Base-by-base conservation (phyloP, 768 basidiomycete genomes). In the Hericium rajendrae region DNA sequence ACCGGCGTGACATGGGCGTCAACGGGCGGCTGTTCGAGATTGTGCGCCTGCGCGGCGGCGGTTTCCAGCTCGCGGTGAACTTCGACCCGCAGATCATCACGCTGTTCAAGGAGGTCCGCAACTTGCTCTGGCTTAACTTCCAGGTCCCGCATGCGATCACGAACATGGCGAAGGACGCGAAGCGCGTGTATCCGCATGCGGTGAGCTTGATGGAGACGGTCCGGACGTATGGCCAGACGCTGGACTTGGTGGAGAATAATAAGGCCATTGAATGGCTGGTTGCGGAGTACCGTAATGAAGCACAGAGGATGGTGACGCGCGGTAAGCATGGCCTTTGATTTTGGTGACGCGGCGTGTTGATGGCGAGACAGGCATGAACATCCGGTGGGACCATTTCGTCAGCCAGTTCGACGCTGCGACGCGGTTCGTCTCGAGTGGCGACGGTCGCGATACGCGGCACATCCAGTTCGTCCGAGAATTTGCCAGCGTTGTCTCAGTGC, bases 61-160 rank as follows among this genome's bases (percentile, higher is more conserved):
- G 78, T 13, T 91, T 82, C 71, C 90, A 94, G 71, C 80, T 99
- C 2, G 88, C 88, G 8, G 94, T 98, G 62, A 97, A 98, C 70
- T 98, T 98, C 67, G 97, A 99, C 70, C 91, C 94, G 3, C 95
- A 98, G 72, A 93, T 95, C 62, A 97, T 99, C 71, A 95, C 90
- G 32, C 76, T 99, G 26, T 98, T 98, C 83, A 99, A 99, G 77
- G 97, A 98, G 70, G 93, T 97, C 38, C 80, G 97, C 58, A 97
- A 97, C 69, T 67, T 98, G 62, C 79, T 97, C 37, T 98, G 95
- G 95, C 78, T 98, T 60, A 89, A 89, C 59, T 98, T 95, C 73
- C 86, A 88, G 67, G 94, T 98, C 2, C 95, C 94, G 22, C 93
- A 97, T 73, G 84, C 88, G 54, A 92, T 91, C 61, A 87, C 86